Evolutionary conservation across 441 rosid genomes (phyloP).

Genomic region (Sinapis alba): DNA sequence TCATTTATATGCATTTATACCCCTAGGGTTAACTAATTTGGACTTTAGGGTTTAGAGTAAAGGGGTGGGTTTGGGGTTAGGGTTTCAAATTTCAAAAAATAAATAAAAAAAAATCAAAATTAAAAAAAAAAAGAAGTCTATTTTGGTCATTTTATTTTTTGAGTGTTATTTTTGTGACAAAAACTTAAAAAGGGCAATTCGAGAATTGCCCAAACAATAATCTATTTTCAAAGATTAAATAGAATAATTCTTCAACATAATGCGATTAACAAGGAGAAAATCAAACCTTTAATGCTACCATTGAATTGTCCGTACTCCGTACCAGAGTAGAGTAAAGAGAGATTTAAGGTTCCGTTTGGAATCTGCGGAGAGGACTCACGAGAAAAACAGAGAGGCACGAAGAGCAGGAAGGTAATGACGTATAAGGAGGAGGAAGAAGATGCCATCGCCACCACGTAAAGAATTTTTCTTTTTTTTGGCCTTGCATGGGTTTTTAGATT

Average conservation of each 20-base stretch:
- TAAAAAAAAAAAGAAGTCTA: too few species aligned
- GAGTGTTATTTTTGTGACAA: too few species aligned
- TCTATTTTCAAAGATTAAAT: too few species aligned
- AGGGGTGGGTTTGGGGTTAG: too few species aligned
- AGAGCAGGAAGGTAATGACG: constrained; percentile 28
- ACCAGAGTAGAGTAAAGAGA: constrained; percentile 53
- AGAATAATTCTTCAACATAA: background rate
- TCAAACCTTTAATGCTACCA: constrained; percentile 31
- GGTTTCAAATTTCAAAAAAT: too few species aligned
- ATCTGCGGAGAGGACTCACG: constrained; percentile 13
- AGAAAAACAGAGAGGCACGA: constrained; percentile 27
- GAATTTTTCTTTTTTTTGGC: background rate
- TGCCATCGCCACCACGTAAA: constrained; percentile 22
- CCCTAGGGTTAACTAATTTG: too few species aligned
- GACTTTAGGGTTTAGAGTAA: too few species aligned
- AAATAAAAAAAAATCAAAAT: too few species aligned
- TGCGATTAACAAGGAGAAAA: background rate
- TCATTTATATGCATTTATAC: too few species aligned
- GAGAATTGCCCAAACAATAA: too few species aligned
- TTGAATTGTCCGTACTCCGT: constrained; percentile 60
- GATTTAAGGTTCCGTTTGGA: constrained; percentile 44
- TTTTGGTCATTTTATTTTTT: too few species aligned
- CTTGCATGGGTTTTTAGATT: background rate
- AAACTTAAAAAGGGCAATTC: too few species aligned
- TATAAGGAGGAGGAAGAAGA: constrained; percentile 12